A percentile compares a stretch with the other conserved stretches of the same genome.
These are phyloP conservation scores for Chaetomium sp. DNA, from an alignment of 2,329 filamentous ascomycete species.

Conservation along the genomic window DNA sequence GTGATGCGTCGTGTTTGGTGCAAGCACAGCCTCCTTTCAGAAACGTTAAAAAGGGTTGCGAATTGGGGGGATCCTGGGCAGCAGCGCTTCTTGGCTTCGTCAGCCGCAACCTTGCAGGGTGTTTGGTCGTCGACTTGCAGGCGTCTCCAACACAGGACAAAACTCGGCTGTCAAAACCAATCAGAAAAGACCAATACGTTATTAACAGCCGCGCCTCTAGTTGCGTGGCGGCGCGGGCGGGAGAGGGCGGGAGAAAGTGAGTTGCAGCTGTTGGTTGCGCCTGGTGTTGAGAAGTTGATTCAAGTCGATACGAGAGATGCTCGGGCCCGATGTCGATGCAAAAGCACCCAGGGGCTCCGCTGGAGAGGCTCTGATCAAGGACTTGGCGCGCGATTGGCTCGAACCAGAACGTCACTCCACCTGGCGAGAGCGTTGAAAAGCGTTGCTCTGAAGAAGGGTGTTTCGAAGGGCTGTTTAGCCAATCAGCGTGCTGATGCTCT, in stretches of 20 bases:
- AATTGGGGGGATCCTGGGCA: constrained; percentile 18
- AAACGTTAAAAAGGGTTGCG: constrained; percentile 27
- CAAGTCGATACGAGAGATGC: constrained; percentile 5
- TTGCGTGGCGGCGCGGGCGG: not conserved
- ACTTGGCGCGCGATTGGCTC: constrained; percentile 10
- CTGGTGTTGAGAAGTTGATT: constrained; percentile 7
- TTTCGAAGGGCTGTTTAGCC: constrained; percentile 13
- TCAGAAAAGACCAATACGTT: not conserved
- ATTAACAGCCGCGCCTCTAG: not conserved
- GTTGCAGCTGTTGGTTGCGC: not conserved
- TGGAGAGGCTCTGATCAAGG: not conserved
- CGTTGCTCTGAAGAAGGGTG: constrained; percentile 13
- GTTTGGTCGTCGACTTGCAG: not conserved
- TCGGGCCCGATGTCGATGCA: constrained; percentile 1
- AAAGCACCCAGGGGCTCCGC: not conserved
- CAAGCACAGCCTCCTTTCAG: constrained; percentile 32
- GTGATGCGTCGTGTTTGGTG: constrained; percentile 18
- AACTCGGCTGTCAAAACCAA: constrained; percentile 8
- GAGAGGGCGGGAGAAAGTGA: not conserved
- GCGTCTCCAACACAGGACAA: not conserved
- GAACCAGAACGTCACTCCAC: not conserved
- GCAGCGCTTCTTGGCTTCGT: constrained; percentile 21
- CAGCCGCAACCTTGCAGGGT: constrained; percentile 18
- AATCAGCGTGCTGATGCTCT: constrained; percentile 5
- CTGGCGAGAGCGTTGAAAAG: constrained; percentile 8